These are phyloP conservation scores for Aspergillus brasiliensis DNA, from an alignment of 2,329 filamentous ascomycete genomes.

Conservation along the genomic window DNA sequence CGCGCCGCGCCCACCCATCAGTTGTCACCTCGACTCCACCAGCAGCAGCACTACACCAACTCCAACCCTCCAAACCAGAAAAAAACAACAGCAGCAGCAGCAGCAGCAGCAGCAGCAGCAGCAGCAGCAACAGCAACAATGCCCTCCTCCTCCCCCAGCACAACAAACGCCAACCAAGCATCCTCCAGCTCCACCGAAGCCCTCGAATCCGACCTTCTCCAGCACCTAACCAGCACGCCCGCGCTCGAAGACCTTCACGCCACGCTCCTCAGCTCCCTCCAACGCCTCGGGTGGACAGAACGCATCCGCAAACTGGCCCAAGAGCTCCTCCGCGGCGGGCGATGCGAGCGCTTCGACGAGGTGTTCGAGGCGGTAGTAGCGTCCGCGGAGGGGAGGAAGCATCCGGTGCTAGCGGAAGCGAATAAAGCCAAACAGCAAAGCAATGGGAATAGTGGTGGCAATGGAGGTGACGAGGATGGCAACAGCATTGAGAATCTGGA, in stretches of 20 bases:
- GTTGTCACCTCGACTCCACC: background rate
- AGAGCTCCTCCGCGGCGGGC: constrained; percentile 59
- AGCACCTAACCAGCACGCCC: constrained; percentile 50
- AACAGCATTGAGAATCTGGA: constrained; percentile 33
- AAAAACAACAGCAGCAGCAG: no score
- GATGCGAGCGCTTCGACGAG: constrained; percentile 60
- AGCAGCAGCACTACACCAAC: background rate
- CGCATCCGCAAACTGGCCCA: constrained; percentile 57
- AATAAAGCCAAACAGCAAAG: constrained; percentile 22
- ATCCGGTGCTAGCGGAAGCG: constrained; percentile 28
- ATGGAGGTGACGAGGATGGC: constrained; percentile 7
- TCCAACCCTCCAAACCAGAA: background rate
- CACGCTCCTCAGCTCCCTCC: constrained; percentile 56
- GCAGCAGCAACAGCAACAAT: no score
- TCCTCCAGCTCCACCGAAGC: constrained; percentile 30
- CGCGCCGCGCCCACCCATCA: background rate
- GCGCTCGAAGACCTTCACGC: constrained; percentile 59
- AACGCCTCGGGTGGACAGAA: constrained; percentile 62
- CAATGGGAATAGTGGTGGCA: constrained; percentile 18
- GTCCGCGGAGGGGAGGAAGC: constrained; percentile 41
- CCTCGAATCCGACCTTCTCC: constrained; percentile 42
- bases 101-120: no score
- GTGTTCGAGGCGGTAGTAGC: constrained; percentile 57
- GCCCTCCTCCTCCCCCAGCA: constrained; percentile 13
- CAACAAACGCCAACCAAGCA: constrained; percentile 9